Evolutionary conservation across 768 basidiomycete genomes (phyloP).

Genomic region (Lanmaoa rubissima): DNA sequence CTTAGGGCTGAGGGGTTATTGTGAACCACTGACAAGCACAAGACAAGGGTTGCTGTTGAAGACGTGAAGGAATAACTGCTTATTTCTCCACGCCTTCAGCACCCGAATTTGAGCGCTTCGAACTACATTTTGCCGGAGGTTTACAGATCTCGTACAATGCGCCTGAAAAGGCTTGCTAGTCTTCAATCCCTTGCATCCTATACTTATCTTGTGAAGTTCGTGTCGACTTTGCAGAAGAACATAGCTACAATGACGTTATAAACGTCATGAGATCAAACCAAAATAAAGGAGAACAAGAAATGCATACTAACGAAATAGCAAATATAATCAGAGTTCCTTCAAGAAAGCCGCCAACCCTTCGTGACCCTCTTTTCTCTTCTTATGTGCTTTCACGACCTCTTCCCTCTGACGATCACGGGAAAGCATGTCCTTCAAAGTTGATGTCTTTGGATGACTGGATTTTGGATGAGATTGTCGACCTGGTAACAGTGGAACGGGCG

Average conservation of each 20-base stretch:
- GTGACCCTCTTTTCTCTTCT: constrained; percentile 23
- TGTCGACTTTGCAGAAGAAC: too few relatives aligned
- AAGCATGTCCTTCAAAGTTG: constrained; percentile 61
- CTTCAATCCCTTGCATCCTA: not conserved
- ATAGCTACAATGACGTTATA: not conserved
- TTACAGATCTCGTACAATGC: not conserved
- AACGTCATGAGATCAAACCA: not conserved
- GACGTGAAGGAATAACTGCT: too few relatives aligned
- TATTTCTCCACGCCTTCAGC: too few relatives aligned
- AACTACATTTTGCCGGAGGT: not conserved
- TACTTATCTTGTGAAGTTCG: too few relatives aligned
- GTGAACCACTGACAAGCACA: too few relatives aligned
- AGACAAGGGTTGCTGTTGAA: too few relatives aligned
- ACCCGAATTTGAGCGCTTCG: not conserved
- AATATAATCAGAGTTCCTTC: constrained; percentile 17
- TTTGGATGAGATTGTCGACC: constrained; percentile 43
- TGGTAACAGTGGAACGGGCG: not conserved
- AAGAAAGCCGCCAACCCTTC: constrained; percentile 54
- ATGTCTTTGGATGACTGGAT: constrained; percentile 31
- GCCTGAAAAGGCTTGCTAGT: not conserved
- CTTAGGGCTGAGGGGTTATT: too few relatives aligned
- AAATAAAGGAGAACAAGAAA: too few relatives aligned
- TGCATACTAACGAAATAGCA: not conserved
- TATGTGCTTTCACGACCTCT: constrained; percentile 25
- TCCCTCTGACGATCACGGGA: constrained; percentile 54